Conservation (phyloP, 306 rosid genomes). For the Gillenia trifoliata region DNA sequence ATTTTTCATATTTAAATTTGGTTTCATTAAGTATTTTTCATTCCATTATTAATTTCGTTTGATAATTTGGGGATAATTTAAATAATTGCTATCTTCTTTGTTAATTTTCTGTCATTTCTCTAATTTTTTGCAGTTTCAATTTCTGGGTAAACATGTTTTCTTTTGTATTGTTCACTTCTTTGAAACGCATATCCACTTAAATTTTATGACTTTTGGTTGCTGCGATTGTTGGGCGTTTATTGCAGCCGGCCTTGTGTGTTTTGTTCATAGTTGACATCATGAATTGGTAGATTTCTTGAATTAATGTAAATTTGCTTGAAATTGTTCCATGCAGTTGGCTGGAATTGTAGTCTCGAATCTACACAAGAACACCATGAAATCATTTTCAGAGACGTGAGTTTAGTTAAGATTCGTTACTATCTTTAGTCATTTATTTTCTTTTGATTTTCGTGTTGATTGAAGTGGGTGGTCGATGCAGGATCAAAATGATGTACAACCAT, state of each 20-base stretch:
- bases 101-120: not conserved
- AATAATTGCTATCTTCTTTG: not conserved
- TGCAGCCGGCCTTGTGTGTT: not conserved
- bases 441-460: not conserved
- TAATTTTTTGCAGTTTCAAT: not conserved
- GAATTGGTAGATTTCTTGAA: not conserved
- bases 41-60: too few relatives aligned
- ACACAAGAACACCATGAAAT: conserved; percentile 69
- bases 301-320: not conserved
- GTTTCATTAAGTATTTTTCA: not conserved
- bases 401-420: not conserved
- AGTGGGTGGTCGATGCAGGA: conserved; percentile 26
- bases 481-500: conserved; percentile 61
- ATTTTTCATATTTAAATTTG: not conserved
- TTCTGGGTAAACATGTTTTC: not conserved
- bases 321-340: conserved; percentile 58
- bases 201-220: not conserved
- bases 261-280: not conserved
- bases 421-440: not conserved
- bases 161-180: not conserved
- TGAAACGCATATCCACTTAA: not conserved
- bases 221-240: too few relatives aligned
- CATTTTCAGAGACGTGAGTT: conserved; percentile 73
- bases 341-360: conserved; percentile 78
- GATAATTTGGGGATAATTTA: not conserved